Evolutionary conservation across 495 filamentous ascomycete genomes (phyloP), one percentile per base, ranked within the genome.

Genomic region (Daldinia vernicosa): DNA sequence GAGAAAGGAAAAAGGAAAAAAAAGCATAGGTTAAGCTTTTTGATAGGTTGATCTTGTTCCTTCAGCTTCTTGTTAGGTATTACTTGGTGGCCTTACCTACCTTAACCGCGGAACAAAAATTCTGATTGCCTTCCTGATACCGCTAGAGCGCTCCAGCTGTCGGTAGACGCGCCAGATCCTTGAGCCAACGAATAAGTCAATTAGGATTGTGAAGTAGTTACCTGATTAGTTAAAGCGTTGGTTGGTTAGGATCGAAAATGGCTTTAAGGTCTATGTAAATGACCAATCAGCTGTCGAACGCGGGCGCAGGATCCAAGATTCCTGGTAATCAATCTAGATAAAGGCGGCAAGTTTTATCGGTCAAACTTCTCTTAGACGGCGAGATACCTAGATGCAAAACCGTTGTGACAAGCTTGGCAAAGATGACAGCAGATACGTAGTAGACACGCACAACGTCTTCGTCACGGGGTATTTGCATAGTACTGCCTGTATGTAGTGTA

Each of bases 51-150:
- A 43, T 54, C 19, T 64, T 28, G 52, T 28, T 54, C 28, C 60
- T 28, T 66, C 63, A 66, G 63, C 63, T 59, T 59, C 52, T 45
- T 64, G 27, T 57, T 40, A n/a, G n/a, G n/a, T n/a, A 53, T 69
- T 51, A 69, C 65, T 63, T 45, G 27, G 5, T 30, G 26, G 39
- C 40, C 24, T 43, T 12, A 51, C 47, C 59, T 12, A 51, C 47
- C 59, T 62, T 37, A 50, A 62, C 54, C 19, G 61, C 22, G 58
- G 57, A 57, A 54, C 45, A 33, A 57, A 40, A 37, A 33, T 40
- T 66, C 26, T 33, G 43, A 33, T 66, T 40, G 66, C 70, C 70
- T 73, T 73, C 66, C 70, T 69, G 67, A 69, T 69, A 66, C 62
- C 53, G 62, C 70, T 73, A 73, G 62, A 69, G 39, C 58, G 61